A percentile compares a stretch with the other conserved stretches of the same genome.
These are phyloP conservation scores for Apiospora saccharicola DNA, from an alignment of 2,329 filamentous ascomycete species.

Conservation along the genomic window DNA sequence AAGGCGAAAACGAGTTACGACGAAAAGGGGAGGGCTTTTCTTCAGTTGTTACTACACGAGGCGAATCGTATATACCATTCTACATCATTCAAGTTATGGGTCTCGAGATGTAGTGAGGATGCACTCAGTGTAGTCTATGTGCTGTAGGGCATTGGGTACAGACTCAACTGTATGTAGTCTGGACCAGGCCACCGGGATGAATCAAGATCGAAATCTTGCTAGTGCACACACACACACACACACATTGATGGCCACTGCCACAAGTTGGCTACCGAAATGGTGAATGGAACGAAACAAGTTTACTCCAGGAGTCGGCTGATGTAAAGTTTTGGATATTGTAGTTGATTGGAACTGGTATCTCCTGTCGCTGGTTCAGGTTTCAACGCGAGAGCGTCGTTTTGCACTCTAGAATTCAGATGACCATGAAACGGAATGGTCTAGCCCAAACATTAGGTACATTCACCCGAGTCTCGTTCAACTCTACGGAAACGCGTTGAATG, in stretches of 20 bases:
- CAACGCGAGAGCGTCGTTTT: not conserved
- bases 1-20: slow-evolving; percentile 26
- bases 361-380: not conserved
- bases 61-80: slow-evolving; percentile 16
- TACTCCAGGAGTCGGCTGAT: not conserved
- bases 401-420: not conserved
- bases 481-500: not conserved
- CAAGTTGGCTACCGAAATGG: not conserved
- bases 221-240: not conserved
- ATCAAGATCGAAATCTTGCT: slow-evolving; percentile 15
- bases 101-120: not conserved
- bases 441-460: not conserved
- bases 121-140: slow-evolving; percentile 1
- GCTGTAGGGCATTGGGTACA: not conserved
- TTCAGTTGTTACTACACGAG: slow-evolving; percentile 15
- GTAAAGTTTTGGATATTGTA: not conserved
- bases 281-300: not conserved
- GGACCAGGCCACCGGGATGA: not conserved
- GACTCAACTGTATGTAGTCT: not conserved
- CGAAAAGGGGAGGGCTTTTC: slow-evolving; percentile 5
- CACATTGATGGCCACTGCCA: not conserved
- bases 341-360: not conserved
- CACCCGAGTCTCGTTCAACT: not conserved
- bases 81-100: slow-evolving; percentile 8
- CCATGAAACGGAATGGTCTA: not conserved